Conservation (phyloP, 768 basidiomycete species). For the Kwoniella shandongensis region DNA sequence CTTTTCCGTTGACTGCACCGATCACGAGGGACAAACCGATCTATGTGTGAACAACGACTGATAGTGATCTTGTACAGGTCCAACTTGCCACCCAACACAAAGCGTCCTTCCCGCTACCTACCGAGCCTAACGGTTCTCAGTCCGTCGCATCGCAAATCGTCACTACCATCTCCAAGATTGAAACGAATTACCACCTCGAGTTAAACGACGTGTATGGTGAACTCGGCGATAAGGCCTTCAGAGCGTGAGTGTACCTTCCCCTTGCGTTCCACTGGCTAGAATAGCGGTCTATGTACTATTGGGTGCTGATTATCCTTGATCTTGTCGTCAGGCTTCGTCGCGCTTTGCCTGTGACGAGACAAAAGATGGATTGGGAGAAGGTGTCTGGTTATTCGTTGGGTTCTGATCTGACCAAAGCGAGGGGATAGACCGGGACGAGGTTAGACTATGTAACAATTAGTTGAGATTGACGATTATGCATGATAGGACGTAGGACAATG, state of each 20-base stretch:
- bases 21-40: background rate
- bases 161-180: slow-evolving; percentile 64
- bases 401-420: slow-evolving; percentile 42
- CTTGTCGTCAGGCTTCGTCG: slow-evolving; percentile 63
- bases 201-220: slow-evolving; percentile 80
- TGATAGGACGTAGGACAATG: too few species aligned
- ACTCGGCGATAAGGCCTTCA: slow-evolving; percentile 92
- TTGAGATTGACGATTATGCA: too few species aligned
- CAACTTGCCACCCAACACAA: slow-evolving; percentile 79
- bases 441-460: too few species aligned
- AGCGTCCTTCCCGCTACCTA: slow-evolving; percentile 60
- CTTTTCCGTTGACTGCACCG: too few species aligned
- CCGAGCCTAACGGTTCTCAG: slow-evolving; percentile 26
- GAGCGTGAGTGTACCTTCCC: slow-evolving; percentile 57
- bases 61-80: slow-evolving; percentile 60
- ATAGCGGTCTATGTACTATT: too few species aligned
- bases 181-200: slow-evolving; percentile 77
- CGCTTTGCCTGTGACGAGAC: slow-evolving; percentile 84
- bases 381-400: slow-evolving; percentile 56
- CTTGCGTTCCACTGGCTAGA: too few species aligned
- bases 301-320: background rate
- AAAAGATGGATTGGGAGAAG: slow-evolving; percentile 96
- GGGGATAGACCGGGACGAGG: slow-evolving; percentile 20
- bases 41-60: background rate
- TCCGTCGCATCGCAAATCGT: slow-evolving; percentile 59